Percentiles rank a stretch among this genome's conserved stretches.
Evolutionary conservation across 2,329 filamentous ascomycete species (phyloP).

Genomic region (Lecanicillium sp.): DNA sequence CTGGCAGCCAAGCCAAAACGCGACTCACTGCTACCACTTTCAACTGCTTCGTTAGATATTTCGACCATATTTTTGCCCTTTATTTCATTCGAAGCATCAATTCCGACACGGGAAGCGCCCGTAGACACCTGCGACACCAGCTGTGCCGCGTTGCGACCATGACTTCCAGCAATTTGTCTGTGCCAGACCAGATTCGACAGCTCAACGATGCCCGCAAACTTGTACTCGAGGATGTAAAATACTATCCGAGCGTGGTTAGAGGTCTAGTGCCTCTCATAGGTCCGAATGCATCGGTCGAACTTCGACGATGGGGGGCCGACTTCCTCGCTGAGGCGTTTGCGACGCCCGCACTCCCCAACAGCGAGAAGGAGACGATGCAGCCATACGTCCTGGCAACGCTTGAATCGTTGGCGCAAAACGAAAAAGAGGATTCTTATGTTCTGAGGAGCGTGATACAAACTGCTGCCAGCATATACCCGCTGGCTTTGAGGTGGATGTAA

Average conservation of each 20-base stretch:
- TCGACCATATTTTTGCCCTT: too few species aligned
- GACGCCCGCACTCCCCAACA: slow-evolving; percentile 69
- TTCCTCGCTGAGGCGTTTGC: slow-evolving; percentile 95
- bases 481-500: slow-evolving; percentile 91
- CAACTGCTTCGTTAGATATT: too few species aligned
- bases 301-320: slow-evolving; percentile 92
- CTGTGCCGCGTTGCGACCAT: slow-evolving; percentile 14
- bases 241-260: slow-evolving; percentile 87
- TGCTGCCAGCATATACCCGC: slow-evolving; percentile 84
- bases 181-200: slow-evolving; percentile 74
- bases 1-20: slow-evolving; percentile 1
- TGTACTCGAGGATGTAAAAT: slow-evolving; percentile 75
- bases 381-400: slow-evolving; percentile 72
- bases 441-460: slow-evolving; percentile 82
- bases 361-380: slow-evolving; percentile 74
- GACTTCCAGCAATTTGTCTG: slow-evolving; percentile 50
- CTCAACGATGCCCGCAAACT: slow-evolving; percentile 86
- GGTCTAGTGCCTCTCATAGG: slow-evolving; percentile 89
- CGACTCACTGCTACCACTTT: too few species aligned
- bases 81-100: neutral
- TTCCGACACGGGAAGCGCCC: neutral
- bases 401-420: slow-evolving; percentile 58
- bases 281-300: slow-evolving; percentile 62
- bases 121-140: neutral
- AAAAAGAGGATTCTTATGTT: slow-evolving; percentile 70